These are phyloP conservation scores for Acanthamoeba lugdunensis DNA, from an alignment of 208 protist genomes.

Conservation along the genomic window DNA sequence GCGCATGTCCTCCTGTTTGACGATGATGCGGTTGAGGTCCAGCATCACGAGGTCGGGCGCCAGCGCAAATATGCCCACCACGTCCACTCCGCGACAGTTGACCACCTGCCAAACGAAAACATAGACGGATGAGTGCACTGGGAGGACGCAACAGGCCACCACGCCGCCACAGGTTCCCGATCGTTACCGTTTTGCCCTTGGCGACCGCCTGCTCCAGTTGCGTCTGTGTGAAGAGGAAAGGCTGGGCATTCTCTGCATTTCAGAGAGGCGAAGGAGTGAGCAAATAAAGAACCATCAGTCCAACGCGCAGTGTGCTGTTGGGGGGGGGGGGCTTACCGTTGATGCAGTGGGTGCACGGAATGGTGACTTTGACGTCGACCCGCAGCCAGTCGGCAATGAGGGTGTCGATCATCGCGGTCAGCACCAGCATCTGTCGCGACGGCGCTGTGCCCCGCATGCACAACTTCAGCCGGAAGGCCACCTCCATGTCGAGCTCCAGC, in stretches of 20 bases:
- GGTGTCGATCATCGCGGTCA: constrained; percentile 57
- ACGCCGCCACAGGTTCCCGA: neutral
- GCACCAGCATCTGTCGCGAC: constrained; percentile 54
- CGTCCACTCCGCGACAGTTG: constrained; percentile 47
- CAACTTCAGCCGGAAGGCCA: constrained; percentile 43
- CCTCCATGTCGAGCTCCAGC: constrained; percentile 48
- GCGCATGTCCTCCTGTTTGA: constrained; percentile 4
- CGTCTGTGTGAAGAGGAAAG: constrained; percentile 54
- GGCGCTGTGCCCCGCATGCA: constrained; percentile 39
- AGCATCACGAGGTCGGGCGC: constrained; percentile 49
- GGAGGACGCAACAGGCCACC: neutral
- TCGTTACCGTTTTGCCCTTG: constrained; percentile 50
- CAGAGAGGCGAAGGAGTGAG: no score
- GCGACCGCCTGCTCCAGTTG: constrained; percentile 50
- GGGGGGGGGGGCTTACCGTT: neutral
- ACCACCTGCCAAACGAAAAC: neutral
- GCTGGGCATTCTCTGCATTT: constrained; percentile 7
- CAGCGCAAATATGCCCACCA: constrained; percentile 54
- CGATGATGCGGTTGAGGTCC: constrained; percentile 17
- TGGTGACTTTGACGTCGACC: constrained; percentile 51
- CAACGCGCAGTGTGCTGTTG: neutral
- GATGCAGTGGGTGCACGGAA: constrained; percentile 66
- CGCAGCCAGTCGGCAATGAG: constrained; percentile 57
- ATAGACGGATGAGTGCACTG: neutral
- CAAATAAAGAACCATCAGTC: neutral